Conservation (phyloP, 163 green algal genomes). For the Coccomyxa subellipsoidea region DNA sequence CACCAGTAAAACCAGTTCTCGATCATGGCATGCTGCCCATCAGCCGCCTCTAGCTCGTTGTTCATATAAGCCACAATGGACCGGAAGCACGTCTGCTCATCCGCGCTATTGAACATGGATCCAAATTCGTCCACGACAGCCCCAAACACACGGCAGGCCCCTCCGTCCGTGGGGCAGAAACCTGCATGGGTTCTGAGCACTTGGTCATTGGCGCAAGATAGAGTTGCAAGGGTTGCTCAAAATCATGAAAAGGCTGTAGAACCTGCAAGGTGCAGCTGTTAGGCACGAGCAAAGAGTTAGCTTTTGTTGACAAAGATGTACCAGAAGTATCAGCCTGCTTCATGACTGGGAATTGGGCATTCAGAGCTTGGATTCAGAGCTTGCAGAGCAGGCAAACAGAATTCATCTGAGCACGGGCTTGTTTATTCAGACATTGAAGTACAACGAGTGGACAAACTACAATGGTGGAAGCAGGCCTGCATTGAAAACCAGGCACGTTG, state of each 20-base stretch:
- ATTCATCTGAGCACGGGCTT: too few relatives aligned
- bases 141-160: not conserved
- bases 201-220: not conserved
- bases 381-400: too few relatives aligned
- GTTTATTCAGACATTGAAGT: too few relatives aligned
- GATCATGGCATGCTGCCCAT: not conserved
- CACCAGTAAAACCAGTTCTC: conserved; percentile 14
- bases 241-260: not conserved
- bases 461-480: too few relatives aligned
- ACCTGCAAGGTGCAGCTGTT: not conserved
- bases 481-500: too few relatives aligned
- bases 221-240: not conserved
- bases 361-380: too few relatives aligned
- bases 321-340: too few relatives aligned
- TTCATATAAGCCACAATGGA: conserved; percentile 12
- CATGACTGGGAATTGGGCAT: too few relatives aligned
- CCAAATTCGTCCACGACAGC: conserved; percentile 9
- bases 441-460: too few relatives aligned
- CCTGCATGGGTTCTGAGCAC: too few relatives aligned
- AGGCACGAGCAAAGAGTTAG: not conserved
- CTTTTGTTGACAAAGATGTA: too few relatives aligned
- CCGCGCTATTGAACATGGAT: not conserved
- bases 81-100: not conserved
- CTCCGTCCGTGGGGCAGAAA: not conserved
- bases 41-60: not conserved